phyloP scores from a whole-genome alignment of 202 grass and related monocot species.

The Panicum virgatum region DNA sequence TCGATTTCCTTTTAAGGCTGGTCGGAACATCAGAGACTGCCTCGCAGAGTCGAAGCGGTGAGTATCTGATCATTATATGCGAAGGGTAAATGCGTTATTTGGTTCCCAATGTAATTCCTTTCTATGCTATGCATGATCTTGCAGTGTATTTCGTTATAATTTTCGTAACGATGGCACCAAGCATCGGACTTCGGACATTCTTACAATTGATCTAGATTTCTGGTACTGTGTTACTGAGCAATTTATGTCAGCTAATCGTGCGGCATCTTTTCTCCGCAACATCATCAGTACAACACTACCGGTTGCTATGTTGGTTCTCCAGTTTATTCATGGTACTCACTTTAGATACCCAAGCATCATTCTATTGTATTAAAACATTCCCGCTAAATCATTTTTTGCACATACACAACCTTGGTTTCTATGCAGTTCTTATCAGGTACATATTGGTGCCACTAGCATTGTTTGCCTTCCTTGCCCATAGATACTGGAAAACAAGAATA shows the following conservation, averaged over 20 bases:
- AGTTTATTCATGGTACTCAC: background rate
- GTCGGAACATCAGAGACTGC: background rate
- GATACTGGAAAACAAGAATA: constrained; percentile 38
- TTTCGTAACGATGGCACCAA: background rate
- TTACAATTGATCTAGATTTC: background rate
- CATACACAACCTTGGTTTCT: background rate
- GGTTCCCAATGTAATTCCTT: background rate
- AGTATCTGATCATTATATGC: background rate
- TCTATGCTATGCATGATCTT: background rate
- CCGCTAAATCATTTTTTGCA: background rate
- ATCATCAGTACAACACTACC: background rate
- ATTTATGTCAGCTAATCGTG: background rate
- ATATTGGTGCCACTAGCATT: background rate
- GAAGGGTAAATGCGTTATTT: no score
- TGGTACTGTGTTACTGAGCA: background rate
- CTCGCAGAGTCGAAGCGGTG: background rate
- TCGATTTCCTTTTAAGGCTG: background rate
- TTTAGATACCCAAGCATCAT: background rate
- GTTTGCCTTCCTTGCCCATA: constrained; percentile 33
- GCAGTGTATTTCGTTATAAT: background rate
- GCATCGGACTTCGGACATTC: background rate
- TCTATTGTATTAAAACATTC: background rate
- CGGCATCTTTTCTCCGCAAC: rapidly evolving
- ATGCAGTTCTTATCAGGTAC: constrained; percentile 28
- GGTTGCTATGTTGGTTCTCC: background rate